phyloP scores from a whole-genome alignment of 2,329 filamentous ascomycete genomes.

The Fusarium sp. region DNA sequence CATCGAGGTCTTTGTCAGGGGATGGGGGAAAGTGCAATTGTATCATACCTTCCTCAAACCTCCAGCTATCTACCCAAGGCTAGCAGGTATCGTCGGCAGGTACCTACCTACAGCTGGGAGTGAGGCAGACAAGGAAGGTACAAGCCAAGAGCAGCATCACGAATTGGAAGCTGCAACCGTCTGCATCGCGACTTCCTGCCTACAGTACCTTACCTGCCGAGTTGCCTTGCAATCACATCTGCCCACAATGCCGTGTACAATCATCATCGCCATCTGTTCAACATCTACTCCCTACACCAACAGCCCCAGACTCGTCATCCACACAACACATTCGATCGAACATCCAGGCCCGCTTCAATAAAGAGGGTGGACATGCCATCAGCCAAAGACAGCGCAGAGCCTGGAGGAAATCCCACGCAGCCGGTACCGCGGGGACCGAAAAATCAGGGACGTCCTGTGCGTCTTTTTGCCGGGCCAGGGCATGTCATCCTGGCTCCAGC shows the following conservation, averaged over 20 bases:
- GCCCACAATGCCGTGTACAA: background rate
- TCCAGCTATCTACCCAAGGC: background rate
- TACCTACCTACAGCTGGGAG: background rate
- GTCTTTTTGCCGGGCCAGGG: slow-evolving; percentile 25
- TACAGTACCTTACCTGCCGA: slow-evolving; percentile 3
- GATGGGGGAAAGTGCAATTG: slow-evolving; percentile 15
- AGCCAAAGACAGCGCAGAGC: background rate
- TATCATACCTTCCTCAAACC: background rate
- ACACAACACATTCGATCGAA: slow-evolving; percentile 9
- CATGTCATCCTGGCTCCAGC: slow-evolving; percentile 21
- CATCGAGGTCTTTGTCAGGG: slow-evolving; percentile 20
- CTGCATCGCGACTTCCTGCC: background rate
- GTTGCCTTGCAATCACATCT: background rate
- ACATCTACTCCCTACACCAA: background rate
- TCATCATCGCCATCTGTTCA: background rate
- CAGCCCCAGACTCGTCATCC: background rate
- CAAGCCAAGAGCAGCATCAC: slow-evolving; percentile 2
- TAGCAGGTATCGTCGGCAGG: slow-evolving; percentile 11
- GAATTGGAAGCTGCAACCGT: slow-evolving; percentile 12
- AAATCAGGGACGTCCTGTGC: slow-evolving; percentile 3
- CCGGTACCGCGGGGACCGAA: background rate
- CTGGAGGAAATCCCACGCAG: slow-evolving; percentile 6
- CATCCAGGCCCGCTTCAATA: background rate
- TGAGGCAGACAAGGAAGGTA: slow-evolving; percentile 7
- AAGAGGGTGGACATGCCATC: slow-evolving; percentile 18